Evolutionary conservation across 2,329 filamentous ascomycete species (phyloP).

Genomic region (Pseudohalonectria lignicola): DNA sequence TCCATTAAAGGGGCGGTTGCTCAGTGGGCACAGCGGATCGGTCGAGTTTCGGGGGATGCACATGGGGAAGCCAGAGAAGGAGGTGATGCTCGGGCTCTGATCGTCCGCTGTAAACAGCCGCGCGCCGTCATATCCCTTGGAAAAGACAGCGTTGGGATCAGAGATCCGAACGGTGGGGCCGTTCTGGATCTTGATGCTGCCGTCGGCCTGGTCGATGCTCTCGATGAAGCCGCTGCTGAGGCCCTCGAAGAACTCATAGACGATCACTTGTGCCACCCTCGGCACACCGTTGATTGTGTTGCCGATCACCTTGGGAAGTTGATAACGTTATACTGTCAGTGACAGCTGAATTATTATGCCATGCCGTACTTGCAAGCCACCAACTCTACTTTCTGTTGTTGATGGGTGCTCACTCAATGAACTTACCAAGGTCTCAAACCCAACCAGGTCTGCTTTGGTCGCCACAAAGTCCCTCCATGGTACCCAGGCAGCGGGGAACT

Average conservation of each 20-base stretch:
- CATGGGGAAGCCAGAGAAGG: constrained; percentile 40
- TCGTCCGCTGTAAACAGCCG: constrained; percentile 36
- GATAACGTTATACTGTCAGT: not conserved
- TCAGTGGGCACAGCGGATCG: constrained; percentile 21
- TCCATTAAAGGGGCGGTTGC: constrained; percentile 20
- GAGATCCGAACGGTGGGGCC: constrained; percentile 25
- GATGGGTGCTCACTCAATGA: too few species aligned
- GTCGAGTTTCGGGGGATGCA: constrained; percentile 31
- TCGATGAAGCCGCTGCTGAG: constrained; percentile 23
- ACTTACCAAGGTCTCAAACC: not conserved
- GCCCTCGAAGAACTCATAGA: constrained; percentile 22
- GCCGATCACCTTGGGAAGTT: constrained; percentile 18
- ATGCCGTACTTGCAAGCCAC: too few species aligned
- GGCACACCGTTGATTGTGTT: constrained; percentile 22
- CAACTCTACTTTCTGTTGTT: too few species aligned
- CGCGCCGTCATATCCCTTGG: constrained; percentile 20
- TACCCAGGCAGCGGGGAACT: constrained; percentile 33
- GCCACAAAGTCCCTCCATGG: constrained; percentile 27
- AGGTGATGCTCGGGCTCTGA: constrained; percentile 32
- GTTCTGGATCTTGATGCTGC: constrained; percentile 20
- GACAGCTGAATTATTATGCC: not conserved
- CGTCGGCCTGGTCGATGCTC: constrained; percentile 19
- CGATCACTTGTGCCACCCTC: constrained; percentile 20
- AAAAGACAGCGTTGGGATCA: constrained; percentile 33
- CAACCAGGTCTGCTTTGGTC: constrained; percentile 3